Evolutionary conservation across 441 rosid species (phyloP).

Genomic region (Gossypium davidsonii): DNA sequence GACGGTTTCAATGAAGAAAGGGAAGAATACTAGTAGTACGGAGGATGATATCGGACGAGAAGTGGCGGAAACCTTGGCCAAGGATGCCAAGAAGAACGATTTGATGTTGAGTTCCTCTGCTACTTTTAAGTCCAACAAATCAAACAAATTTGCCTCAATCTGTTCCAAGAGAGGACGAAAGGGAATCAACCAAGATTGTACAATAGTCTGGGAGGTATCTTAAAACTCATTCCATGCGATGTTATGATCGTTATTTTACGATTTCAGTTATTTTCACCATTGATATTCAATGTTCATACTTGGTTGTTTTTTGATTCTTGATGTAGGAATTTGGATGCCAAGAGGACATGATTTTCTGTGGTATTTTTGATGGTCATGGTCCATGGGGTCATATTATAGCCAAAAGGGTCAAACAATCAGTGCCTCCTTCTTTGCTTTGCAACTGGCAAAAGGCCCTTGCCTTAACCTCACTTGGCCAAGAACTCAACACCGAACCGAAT

Average conservation of each 20-base stretch:
- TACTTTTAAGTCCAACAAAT: slow-evolving; percentile 42
- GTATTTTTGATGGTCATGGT: slow-evolving; percentile 91
- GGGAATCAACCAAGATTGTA: slow-evolving; percentile 73
- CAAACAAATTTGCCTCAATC: slow-evolving; percentile 47
- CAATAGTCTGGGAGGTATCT: slow-evolving; percentile 80
- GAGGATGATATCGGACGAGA: slow-evolving; percentile 42
- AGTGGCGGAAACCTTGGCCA: slow-evolving; percentile 59
- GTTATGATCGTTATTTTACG: no score
- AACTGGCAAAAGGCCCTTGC: slow-evolving; percentile 69
- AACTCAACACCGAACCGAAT: slow-evolving; percentile 22
- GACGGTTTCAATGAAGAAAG: slow-evolving; percentile 50
- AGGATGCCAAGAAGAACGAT: slow-evolving; percentile 60
- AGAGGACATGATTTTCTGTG: slow-evolving; percentile 76
- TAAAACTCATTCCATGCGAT: no score
- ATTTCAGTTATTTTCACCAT: no score
- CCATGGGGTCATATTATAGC: slow-evolving; percentile 85
- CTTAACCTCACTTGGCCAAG: slow-evolving; percentile 31
- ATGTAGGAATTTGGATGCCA: slow-evolving; percentile 83
- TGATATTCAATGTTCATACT: no score
- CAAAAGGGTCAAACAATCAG: slow-evolving; percentile 45
- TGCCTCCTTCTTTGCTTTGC: slow-evolving; percentile 63
- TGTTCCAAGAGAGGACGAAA: slow-evolving; percentile 76
- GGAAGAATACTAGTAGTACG: slow-evolving; percentile 19
- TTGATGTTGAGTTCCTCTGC: slow-evolving; percentile 56
- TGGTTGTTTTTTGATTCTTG: not conserved